phyloP scores from a whole-genome alignment of 129 eudicot genomes.

The Arctium minus region DNA sequence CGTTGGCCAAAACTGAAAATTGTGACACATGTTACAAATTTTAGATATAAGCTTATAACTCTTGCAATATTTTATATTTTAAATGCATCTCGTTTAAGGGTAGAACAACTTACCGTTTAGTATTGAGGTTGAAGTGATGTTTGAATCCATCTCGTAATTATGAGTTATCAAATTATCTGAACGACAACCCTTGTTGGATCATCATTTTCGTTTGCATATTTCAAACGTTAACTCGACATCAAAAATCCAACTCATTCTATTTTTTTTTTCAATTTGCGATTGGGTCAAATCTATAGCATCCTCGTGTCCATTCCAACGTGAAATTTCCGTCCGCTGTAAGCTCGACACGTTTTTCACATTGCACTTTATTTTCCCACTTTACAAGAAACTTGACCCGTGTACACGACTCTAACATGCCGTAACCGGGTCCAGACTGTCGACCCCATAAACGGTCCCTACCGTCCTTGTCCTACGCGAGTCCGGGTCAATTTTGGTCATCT shows the following conservation, averaged over 20 bases:
- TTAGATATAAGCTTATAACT: not conserved
- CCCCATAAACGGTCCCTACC: not conserved
- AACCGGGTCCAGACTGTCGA: not conserved
- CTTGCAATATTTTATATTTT: not conserved
- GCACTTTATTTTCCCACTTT: not conserved
- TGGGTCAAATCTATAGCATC: no score
- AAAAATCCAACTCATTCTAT: not conserved
- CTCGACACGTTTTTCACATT: not conserved
- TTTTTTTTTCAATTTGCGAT: no score
- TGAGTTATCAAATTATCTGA: not conserved
- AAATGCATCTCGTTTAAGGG: not conserved
- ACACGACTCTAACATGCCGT: no score
- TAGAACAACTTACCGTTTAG: not conserved
- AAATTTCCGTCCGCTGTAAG: not conserved
- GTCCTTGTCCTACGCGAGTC: not conserved
- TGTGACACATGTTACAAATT: not conserved
- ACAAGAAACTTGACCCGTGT: not conserved
- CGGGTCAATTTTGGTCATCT: not conserved
- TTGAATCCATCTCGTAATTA: not conserved
- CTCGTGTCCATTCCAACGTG: not conserved
- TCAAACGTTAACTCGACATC: not conserved
- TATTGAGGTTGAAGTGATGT: not conserved
- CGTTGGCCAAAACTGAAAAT: no score
- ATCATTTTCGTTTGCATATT: not conserved
- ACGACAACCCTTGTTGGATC: not conserved